Evolutionary conservation across 192 early-diverging fungal genomes (phyloP).

Genomic region (Radiomyces spectabilis): DNA sequence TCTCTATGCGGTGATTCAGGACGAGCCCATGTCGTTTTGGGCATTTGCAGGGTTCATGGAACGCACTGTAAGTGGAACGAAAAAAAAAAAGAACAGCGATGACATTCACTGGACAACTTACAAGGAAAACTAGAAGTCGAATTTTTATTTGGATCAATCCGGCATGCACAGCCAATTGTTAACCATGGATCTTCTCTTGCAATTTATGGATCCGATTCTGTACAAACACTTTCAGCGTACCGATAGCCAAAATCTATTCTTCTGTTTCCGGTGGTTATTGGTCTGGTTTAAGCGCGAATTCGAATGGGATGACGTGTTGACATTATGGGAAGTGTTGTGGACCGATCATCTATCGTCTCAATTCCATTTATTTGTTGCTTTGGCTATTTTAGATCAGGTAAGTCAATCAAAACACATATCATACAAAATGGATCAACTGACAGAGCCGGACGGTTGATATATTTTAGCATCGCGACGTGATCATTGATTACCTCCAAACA

Average conservation of each 20-base stretch:
- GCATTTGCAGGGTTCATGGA: constrained; percentile 88
- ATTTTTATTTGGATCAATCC: constrained; percentile 89
- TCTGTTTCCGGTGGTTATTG: constrained; percentile 96
- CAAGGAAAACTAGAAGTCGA: constrained; percentile 45
- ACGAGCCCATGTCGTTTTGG: constrained; percentile 93
- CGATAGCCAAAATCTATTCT: constrained; percentile 91
- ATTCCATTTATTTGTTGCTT: constrained; percentile 90
- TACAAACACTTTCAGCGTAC: constrained; percentile 74
- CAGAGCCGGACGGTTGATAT: too few relatives aligned
- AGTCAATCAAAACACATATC: background rate
- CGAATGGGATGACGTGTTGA: constrained; percentile 70
- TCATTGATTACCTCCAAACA: constrained; percentile 69
- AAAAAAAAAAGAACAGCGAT: background rate
- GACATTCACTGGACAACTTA: background rate
- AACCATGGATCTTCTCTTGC: constrained; percentile 73
- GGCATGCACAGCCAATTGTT: constrained; percentile 90
- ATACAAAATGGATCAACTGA: too few relatives aligned
- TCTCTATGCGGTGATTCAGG: constrained; percentile 77
- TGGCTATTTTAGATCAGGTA: constrained; percentile 85
- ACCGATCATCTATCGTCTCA: constrained; percentile 65
- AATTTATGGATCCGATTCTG: constrained; percentile 80
- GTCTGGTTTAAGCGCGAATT: constrained; percentile 98
- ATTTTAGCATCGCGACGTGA: constrained; percentile 54
- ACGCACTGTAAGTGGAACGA: constrained; percentile 52
- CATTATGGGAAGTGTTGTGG: constrained; percentile 88